Evolutionary conservation across 805 yeast species (phyloP).

Genomic region (Blastobotrys terrestris): DNA sequence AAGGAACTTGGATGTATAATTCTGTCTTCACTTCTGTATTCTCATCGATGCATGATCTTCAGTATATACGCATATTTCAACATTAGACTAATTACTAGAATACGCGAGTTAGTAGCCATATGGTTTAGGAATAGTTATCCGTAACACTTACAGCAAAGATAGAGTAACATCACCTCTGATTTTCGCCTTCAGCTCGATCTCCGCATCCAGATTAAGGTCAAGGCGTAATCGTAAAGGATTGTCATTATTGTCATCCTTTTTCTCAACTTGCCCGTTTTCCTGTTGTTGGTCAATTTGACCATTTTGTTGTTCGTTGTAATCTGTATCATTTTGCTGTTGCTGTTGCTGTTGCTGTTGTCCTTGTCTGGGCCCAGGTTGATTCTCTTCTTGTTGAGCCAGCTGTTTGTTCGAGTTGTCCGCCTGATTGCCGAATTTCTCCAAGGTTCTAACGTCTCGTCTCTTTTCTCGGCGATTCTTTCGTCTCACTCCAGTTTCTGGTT

Average conservation of each 20-base stretch:
- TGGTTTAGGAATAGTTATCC: no score
- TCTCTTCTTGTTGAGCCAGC: not conserved
- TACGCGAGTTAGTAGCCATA: no score
- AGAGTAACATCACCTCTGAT: constrained; percentile 3
- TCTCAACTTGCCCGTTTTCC: not conserved
- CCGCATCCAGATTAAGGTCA: constrained; percentile 1
- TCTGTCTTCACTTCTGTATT: no score
- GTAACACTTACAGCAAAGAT: not conserved
- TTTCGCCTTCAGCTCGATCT: constrained; percentile 2
- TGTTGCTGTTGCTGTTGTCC: no score
- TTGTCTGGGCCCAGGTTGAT: no score
- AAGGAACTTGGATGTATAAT: no score
- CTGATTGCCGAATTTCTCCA: not conserved
- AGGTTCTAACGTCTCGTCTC: not conserved
- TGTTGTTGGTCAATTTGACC: not conserved
- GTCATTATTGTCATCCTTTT: not conserved
- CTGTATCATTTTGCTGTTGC: not conserved
- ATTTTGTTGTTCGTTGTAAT: not conserved
- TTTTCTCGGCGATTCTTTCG: not conserved
- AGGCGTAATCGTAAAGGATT: not conserved
- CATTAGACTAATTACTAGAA: no score
- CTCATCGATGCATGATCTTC: no score
- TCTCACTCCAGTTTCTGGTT: not conserved
- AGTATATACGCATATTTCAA: no score
- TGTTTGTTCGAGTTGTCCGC: not conserved